Evolutionary conservation across 148 eudicot genomes (phyloP), one percentile per base, ranked within the genome.

Genomic region (Cornus suecica): DNA sequence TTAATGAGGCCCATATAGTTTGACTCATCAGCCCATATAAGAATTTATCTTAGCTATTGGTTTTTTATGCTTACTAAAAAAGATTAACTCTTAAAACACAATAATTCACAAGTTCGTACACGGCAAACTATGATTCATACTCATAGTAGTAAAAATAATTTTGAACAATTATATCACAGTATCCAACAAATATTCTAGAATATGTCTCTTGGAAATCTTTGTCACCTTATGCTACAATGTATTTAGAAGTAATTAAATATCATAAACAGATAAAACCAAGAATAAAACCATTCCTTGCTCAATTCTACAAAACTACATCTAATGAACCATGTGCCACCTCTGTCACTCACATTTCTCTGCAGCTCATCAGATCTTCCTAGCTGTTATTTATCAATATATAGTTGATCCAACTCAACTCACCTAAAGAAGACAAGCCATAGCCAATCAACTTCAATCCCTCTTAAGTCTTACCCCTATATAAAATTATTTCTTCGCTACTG

Each of bases 311-410:
- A 69, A 69, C 22, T 41, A 76, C 69, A 67, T 58, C 69, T 81
- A 79, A 73, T 41, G 18, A n/a, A 20, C 85, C 82, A 83, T 83
- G 85, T 83, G 85, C 63, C 23, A 28, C 63, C 60, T 58, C 78
- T 68, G 68, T 18, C 63, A 27, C 60, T 69, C 69, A 63, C 16
- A 62, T 56, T 58, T 76, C 79, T 52, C 83, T 83, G 83, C 78
- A 68, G 56, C 76, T 70, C 29, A 65, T 76, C 73, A 76, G 80
- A 29, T 48, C 65, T 30, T 23, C 26, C 72, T 45, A 41, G 72
- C 71, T 68, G 54, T 2, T 63, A 26, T 48, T 73, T 64, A 62
- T 74, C 41, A 73, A 32, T n/a, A n/a, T n/a, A n/a, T n/a, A n/a
- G 23, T 58, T 34, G n/a, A 69, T 80, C 71, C 68, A 74, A 77